A percentile compares a stretch with the other conserved stretches of the same genome.
These are phyloP conservation scores for Cochlearia excelsa DNA, from an alignment of 345 rosid genomes.

Conservation along the genomic window DNA sequence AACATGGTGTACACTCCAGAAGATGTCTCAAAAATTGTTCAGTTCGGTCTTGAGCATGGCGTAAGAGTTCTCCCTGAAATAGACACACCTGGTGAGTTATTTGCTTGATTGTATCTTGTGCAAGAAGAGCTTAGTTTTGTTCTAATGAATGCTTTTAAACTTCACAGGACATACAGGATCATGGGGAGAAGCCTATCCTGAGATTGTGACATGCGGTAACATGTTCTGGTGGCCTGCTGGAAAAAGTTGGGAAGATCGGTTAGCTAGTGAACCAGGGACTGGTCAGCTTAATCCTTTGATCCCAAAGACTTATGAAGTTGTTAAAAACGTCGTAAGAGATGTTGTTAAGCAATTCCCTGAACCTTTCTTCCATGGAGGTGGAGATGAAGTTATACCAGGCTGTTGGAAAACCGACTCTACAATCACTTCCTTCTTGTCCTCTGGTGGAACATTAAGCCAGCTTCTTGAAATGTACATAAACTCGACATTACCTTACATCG, in stretches of 20 bases:
- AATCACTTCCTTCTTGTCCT: constrained; percentile 54
- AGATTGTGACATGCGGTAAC: constrained; percentile 73
- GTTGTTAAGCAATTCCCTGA: constrained; percentile 58
- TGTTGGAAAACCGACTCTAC: constrained; percentile 76
- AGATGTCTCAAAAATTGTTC: constrained; percentile 54
- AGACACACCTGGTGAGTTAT: constrained; percentile 73
- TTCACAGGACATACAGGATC: constrained; percentile 70
- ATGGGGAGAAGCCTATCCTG: constrained; percentile 84
- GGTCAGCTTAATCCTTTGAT: constrained; percentile 83
- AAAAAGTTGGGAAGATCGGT: constrained; percentile 48
- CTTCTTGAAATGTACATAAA: constrained; percentile 61
- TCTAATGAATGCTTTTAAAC: constrained; percentile 15
- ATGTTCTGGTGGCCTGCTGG: constrained; percentile 86
- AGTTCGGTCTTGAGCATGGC: constrained; percentile 70
- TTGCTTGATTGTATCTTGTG: constrained; percentile 2
- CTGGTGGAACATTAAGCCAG: constrained; percentile 63
- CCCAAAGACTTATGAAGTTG: constrained; percentile 67
- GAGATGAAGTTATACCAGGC: constrained; percentile 71
- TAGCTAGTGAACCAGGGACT: constrained; percentile 80
- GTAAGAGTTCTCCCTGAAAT: constrained; percentile 81
- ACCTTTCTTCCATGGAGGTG: constrained; percentile 68
- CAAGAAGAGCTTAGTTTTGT: not conserved
- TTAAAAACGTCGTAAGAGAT: constrained; percentile 57
- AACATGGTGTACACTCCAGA: constrained; percentile 56
- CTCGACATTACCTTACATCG: constrained; percentile 56